Evolutionary conservation across 176 grass and related monocot genomes (phyloP), one percentile per base, ranked within the genome.

Genomic region (Chrysopogon serrulatus): DNA sequence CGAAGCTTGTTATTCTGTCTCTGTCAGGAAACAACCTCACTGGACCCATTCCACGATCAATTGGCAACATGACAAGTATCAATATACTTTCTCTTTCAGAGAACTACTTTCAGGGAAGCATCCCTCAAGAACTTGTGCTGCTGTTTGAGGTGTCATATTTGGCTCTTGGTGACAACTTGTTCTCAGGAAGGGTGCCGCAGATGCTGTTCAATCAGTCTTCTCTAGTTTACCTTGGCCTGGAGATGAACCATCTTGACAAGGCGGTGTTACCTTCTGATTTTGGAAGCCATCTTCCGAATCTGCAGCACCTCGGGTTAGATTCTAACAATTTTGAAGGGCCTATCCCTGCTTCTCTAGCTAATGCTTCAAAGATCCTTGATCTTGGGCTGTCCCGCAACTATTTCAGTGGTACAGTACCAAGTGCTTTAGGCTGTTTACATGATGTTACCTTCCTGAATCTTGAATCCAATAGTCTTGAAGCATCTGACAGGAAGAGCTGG

Each of bases 311-410:
- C 26, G 64, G 47, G 28, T 39, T 82, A 35, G 79, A 53, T 24
- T 28, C 7, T 26, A 82, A 82, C 51, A 30, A 60, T 71, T 82
- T 82, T 42, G 68, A 53, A 24, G 79, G 79, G 4, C 23, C 68
- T 53, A 82, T 82, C 23, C 79, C 79, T 47, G 48, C 79, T 54
- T 82, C 79, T 59, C 13, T 82, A 37, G 59, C 64, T 1, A 82
- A 82, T 69, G 79, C 79, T 71, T 71, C 79, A 45, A 56, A 11
- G 14, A 44, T 82, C 10, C 26, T 72, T 21, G 14, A 56, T 39
- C 30, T 82, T 16, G 18, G 28, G 19, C 10, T 82, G 13, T 53
- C 66, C n/a, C 0, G 8, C 16, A 82, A 82, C 51, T 24, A 71
- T 82, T 82, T 82, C 48, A 49, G 42, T 82, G 65, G 65, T 40